Conservation (phyloP, 495 filamentous ascomycete genomes). For the Annulohypoxylon bovei region DNA sequence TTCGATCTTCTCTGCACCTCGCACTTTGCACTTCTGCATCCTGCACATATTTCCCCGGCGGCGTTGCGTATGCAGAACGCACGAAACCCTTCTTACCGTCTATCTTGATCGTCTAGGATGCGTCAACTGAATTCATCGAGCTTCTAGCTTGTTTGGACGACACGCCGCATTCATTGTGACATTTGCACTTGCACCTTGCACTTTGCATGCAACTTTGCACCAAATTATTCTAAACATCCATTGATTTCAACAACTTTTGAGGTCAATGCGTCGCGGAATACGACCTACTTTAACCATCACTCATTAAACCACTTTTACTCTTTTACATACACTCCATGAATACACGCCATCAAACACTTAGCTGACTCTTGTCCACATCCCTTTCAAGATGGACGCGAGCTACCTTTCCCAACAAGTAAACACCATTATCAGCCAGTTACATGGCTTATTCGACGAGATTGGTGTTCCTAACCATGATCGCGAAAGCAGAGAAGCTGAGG, state of each 20-base stretch:
- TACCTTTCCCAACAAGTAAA: constrained; percentile 94
- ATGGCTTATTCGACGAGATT: constrained; percentile 95
- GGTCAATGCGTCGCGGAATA: constrained; percentile 31
- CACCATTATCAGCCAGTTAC: constrained; percentile 87
- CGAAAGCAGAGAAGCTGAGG: constrained; percentile 85
- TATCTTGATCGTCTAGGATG: constrained; percentile 46
- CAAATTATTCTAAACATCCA: constrained; percentile 16
- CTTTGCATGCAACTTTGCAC: background rate
- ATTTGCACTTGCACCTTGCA: constrained; percentile 2
- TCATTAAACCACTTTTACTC: background rate
- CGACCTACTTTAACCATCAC: constrained; percentile 14
- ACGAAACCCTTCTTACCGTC: constrained; percentile 27
- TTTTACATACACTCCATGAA: constrained; percentile 13
- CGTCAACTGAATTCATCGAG: constrained; percentile 23
- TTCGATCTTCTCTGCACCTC: constrained; percentile 23
- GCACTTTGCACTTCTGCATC: constrained; percentile 8
- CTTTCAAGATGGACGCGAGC: constrained; percentile 79
- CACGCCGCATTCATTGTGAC: constrained; percentile 10
- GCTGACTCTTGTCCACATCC: constrained; percentile 12
- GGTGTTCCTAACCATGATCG: constrained; percentile 90
- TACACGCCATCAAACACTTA: constrained; percentile 6
- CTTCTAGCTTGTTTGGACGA: constrained; percentile 28
- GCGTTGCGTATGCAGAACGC: constrained; percentile 32
- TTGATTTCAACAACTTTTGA: background rate
- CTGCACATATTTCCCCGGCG: constrained; percentile 7